Evolutionary conservation across 2,329 filamentous ascomycete genomes (phyloP).

Genomic region (Graphiopsis chlorocephala): DNA sequence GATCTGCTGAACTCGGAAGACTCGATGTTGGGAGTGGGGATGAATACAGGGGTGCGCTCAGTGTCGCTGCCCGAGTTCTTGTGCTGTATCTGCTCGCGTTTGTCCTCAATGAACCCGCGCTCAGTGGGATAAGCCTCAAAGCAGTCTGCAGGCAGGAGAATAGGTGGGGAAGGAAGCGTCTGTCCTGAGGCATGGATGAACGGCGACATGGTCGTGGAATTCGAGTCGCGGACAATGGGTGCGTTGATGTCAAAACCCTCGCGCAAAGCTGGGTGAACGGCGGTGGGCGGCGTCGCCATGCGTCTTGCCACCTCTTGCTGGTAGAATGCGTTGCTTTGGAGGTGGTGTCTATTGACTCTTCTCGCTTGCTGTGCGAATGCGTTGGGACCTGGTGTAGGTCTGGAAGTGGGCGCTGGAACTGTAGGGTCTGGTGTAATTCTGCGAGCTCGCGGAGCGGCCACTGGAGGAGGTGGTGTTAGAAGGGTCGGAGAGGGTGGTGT

Average conservation of each 20-base stretch:
- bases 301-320: slow-evolving; percentile 27
- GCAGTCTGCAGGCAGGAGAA: slow-evolving; percentile 26
- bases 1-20: slow-evolving; percentile 22
- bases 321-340: slow-evolving; percentile 35
- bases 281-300: slow-evolving; percentile 21
- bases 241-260: slow-evolving; percentile 7
- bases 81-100: slow-evolving; percentile 32
- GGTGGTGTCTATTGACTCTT: slow-evolving; percentile 25
- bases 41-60: slow-evolving; percentile 29
- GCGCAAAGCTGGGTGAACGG: slow-evolving; percentile 28
- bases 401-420: neutral
- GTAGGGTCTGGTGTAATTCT: too few species aligned
- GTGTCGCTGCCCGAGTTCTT: slow-evolving; percentile 34
- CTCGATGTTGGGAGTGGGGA: slow-evolving; percentile 25
- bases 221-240: slow-evolving; percentile 15
- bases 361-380: slow-evolving; percentile 29
- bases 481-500: too few species aligned
- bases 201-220: slow-evolving; percentile 28
- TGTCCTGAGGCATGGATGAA: slow-evolving; percentile 24
- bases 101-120: slow-evolving; percentile 41
- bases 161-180: slow-evolving; percentile 19
- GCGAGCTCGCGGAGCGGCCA: too few species aligned
- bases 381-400: slow-evolving; percentile 26
- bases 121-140: slow-evolving; percentile 35
- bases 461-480: too few species aligned